Evolutionary conservation across 768 basidiomycete species (phyloP).

Genomic region (Imleria badia): DNA sequence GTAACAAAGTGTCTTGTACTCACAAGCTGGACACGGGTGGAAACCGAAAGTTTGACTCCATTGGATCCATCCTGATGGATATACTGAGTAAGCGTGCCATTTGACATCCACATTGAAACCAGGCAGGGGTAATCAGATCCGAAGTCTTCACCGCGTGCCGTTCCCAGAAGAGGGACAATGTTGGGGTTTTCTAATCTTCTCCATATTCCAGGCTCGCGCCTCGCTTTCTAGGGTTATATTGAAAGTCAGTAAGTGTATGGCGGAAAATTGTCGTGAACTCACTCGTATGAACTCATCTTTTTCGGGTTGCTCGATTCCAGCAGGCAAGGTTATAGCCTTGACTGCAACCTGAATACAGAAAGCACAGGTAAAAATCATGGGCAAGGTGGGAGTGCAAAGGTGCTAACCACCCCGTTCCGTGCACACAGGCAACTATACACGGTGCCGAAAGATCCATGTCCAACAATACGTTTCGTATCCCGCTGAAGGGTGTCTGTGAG

Average conservation of each 20-base stretch:
- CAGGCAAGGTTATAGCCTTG: not conserved
- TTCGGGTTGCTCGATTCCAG: not conserved
- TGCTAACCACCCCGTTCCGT: not conserved
- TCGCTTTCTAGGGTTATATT: not conserved
- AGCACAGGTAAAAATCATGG: not conserved
- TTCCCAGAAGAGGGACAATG: conserved; percentile 9
- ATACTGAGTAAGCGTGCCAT: too few species aligned
- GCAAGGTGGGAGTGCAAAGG: too few species aligned
- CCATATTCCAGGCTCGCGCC: conserved; percentile 8
- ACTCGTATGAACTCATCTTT: not conserved
- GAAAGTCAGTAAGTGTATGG: not conserved
- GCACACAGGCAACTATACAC: not conserved
- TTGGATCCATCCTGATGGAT: too few species aligned
- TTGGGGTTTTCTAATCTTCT: conserved; percentile 4
- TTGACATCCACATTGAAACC: too few species aligned
- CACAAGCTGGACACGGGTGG: too few species aligned
- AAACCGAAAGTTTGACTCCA: too few species aligned
- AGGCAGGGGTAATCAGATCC: not conserved
- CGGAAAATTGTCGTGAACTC: not conserved
- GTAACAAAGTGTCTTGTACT: too few species aligned
- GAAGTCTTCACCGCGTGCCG: not conserved
- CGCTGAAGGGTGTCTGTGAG: conserved; percentile 1
- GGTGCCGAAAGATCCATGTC: not conserved
- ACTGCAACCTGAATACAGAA: too few species aligned
- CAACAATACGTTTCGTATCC: not conserved